A percentile compares a stretch with the other conserved stretches of the same genome.
Evolutionary conservation across 352 stramenopile species (phyloP).

Genomic region (Globisporangium acanthophoron): DNA sequence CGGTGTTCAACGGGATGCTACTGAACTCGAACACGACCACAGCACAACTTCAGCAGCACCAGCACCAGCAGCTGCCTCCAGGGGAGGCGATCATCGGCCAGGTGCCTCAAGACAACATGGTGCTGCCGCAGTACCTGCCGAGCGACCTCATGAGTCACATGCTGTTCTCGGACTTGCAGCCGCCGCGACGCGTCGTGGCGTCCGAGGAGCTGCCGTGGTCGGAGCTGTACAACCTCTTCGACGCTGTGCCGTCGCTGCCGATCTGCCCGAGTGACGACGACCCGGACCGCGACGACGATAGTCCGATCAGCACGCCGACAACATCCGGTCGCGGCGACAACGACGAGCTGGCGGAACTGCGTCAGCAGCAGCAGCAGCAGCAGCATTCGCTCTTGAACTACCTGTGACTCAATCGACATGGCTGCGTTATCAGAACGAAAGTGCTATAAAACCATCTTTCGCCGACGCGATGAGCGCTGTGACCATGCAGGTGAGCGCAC

Average conservation of each 20-base stretch:
- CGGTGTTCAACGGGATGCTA: conserved; percentile 15
- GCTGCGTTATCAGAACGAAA: too few species aligned
- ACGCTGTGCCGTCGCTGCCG: conserved; percentile 34
- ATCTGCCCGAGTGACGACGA: conserved; percentile 43
- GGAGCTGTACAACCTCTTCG: conserved; percentile 79
- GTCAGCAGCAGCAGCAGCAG: conserved; percentile 1
- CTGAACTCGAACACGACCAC: conserved; percentile 13
- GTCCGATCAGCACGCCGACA: conserved; percentile 17
- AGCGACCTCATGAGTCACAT: conserved; percentile 52
- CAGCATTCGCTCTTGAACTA: conserved; percentile 52
- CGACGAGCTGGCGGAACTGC: conserved; percentile 1
- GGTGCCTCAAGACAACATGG: conserved; percentile 10
- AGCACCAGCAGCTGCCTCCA: conserved; percentile 8
- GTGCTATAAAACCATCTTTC: not conserved
- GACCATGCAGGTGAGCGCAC: not conserved
- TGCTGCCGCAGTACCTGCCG: conserved; percentile 20
- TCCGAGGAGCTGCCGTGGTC: conserved; percentile 76
- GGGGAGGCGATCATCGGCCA: conserved; percentile 12
- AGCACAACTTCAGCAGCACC: conserved; percentile 6
- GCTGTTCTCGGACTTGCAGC: conserved; percentile 55
- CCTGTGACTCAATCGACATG: conserved; percentile 38
- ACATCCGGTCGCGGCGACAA: conserved; percentile 14
- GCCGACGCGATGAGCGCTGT: not conserved
- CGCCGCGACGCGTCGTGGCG: conserved; percentile 54
- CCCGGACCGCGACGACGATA: conserved; percentile 54